phyloP scores from a whole-genome alignment of 164 flowering plant species.

The Chimonanthus salicifolius region DNA sequence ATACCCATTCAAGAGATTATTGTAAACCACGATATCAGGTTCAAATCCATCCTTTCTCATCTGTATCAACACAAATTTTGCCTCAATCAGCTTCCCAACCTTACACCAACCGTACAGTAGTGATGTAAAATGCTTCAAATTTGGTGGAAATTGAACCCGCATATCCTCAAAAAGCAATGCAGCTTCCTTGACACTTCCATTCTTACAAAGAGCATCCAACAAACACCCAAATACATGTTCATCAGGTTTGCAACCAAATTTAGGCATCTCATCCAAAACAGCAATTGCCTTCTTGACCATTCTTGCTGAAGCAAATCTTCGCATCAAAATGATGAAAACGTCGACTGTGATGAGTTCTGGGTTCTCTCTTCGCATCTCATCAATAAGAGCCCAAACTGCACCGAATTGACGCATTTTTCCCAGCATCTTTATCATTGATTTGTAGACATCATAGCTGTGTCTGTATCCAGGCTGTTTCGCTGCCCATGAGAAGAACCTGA shows the following conservation, averaged over 20 bases:
- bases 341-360: conserved; percentile 55
- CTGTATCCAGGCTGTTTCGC: conserved; percentile 70
- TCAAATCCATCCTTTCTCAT: conserved; percentile 75
- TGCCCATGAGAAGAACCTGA: conserved; percentile 73
- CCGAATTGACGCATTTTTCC: conserved; percentile 90
- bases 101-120: conserved; percentile 85
- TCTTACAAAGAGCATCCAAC: conserved; percentile 89
- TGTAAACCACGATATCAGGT: conserved; percentile 80
- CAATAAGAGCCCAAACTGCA: conserved; percentile 85
- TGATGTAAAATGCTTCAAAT: conserved; percentile 72
- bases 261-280: conserved; percentile 91
- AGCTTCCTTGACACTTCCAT: conserved; percentile 84
- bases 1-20: conserved; percentile 71
- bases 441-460: conserved; percentile 71
- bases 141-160: conserved; percentile 54
- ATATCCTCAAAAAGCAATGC: conserved; percentile 77
- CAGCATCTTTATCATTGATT: conserved; percentile 61
- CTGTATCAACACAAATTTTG: conserved; percentile 65
- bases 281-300: conserved; percentile 81
- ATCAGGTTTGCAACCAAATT: conserved; percentile 81
- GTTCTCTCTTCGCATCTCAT: conserved; percentile 73
- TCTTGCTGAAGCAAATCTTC: conserved; percentile 76
- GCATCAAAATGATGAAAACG: conserved; percentile 68
- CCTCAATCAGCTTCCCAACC: conserved; percentile 88
- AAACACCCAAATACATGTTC: conserved; percentile 81